Evolutionary conservation across 192 early-diverging fungal species (phyloP), one percentile per base, ranked within the genome.

Genomic region (Coemansia sp.): DNA sequence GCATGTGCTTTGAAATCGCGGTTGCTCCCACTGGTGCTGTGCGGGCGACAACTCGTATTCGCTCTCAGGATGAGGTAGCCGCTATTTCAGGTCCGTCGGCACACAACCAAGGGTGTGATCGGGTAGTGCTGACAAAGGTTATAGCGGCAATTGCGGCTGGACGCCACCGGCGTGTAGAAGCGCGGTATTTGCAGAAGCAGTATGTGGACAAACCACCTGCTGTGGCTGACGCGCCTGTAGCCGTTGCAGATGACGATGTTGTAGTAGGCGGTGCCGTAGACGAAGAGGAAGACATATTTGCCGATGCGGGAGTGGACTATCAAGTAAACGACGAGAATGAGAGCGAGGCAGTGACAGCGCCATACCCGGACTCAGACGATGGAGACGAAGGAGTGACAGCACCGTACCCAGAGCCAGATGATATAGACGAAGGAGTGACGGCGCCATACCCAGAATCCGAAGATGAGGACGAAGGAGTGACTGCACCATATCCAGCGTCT

Each of bases 251-350:
- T 22, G 36, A 16, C 36, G 43, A 13, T 9, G 39, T 39, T 15
- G 36, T 38, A 7, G 16, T 38, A 52, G 27, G 31, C 53, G 4
- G 68, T 67, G 9, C 69, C 72, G 6, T 62, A 69, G 60, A 70
- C 27, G 74, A 84, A 33, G 87, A 90, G 38, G 90, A 92, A 22
- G 85, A 94, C 78, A 97, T 97, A 31, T 97, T 97, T 88, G 92
- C 88, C 8, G 95, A 94, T 64, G 95, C 83, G 7, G 95, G 94
- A 1, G 70, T 88, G 5, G 91, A 94, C 46, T 97, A 97, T 68
- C 68, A 76, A 15, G 73, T 94, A 1, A 52, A 60, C 7, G 46
- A 34, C 18, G 33, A 50, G 34, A 27, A 15, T 6, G 10, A 27
- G 6, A 9, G 5, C n/a, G 66, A 63, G 24, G 66, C 24, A 2